Base-by-base conservation (phyloP, 352 stramenopile genomes). In the Globisporangium heterothallicum region DNA sequence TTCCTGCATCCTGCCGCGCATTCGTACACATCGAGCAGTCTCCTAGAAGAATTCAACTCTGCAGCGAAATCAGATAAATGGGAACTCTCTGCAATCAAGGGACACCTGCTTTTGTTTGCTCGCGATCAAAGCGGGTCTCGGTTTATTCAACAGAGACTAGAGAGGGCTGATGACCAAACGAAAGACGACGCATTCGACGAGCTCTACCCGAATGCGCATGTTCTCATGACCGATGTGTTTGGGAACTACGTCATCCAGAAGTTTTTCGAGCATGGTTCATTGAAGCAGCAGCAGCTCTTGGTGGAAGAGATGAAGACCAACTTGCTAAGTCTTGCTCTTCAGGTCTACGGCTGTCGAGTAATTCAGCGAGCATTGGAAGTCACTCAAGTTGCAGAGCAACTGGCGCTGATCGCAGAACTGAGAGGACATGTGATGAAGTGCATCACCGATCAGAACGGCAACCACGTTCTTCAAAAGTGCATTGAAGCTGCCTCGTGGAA, bases 181-280 rank as follows among this genome's bases (percentile, higher is more conserved):
- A 90, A 90, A 50, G 55, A 81, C 16, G 70, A 86, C 2, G 78
- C 84, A 7, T 95, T 96, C 50, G 73, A 75, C 32, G 87, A 96
- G 49, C 76, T 94, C n/a, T 87, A 78, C 24, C 79, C 80, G 10
- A 78, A 88, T 34, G 84, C 78, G 14, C 66, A 95, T 18, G 26
- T 74, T 40, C 59, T 96, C 40, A 96, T 96, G 87, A 91, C 79
- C 26, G 86, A 96, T 51, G 95, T 99, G 6, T 99, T 99, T 68
- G 97, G 97, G 16, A 99, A 99, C 68, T 99, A 99, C 59, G 96
- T 99, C 24, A 96, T 99, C 34, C 97, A 99, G 68, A 98, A 98
- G 61, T 85, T 99, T 29, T 91, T 98, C 53, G 92, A 98, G 49
- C 94, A 97, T 70, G 95, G 94, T 24, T 96, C 74, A 6, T 30